Percentiles rank a stretch among this genome's conserved stretches.
phyloP scores from a whole-genome alignment of 2,329 filamentous ascomycete species.

The Onygenales sp. region DNA sequence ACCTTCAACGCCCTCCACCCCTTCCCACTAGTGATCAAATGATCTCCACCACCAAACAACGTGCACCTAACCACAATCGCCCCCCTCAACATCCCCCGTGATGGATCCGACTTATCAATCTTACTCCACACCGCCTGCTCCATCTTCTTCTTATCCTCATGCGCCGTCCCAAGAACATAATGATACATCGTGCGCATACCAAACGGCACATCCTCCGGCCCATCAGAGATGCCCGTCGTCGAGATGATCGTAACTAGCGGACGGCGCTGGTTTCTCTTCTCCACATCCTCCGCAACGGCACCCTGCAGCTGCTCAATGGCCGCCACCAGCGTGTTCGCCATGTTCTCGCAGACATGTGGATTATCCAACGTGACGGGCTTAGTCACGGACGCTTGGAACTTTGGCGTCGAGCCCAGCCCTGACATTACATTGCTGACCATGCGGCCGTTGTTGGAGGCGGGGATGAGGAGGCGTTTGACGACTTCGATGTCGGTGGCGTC shows the following conservation, averaged over 20 bases:
- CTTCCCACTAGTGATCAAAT: conserved; percentile 8
- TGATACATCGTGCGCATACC: conserved; percentile 13
- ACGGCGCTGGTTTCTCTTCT: not conserved
- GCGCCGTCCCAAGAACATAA: conserved; percentile 17
- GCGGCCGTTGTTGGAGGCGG: conserved; percentile 14
- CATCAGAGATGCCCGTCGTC: conserved; percentile 17
- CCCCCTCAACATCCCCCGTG: conserved; percentile 11
- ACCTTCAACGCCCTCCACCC: conserved; percentile 16
- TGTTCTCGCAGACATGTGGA: conserved; percentile 16
- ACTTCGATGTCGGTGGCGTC: conserved; percentile 34
- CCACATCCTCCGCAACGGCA: not conserved
- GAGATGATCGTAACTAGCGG: conserved; percentile 16
- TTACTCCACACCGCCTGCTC: conserved; percentile 12
- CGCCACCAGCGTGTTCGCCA: conserved; percentile 13
- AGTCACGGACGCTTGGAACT: conserved; percentile 14
- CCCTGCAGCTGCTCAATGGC: conserved; percentile 15
- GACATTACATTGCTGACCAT: conserved; percentile 37
- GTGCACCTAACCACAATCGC: conserved; percentile 19
- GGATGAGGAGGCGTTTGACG: conserved; percentile 31
- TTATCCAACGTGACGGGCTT: conserved; percentile 17
- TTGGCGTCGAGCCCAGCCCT: conserved; percentile 29
- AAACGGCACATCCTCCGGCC: conserved; percentile 10
- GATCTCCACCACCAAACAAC: conserved; percentile 16
- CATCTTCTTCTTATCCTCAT: conserved; percentile 16
- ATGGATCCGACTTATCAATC: conserved; percentile 13